Evolutionary conservation across 192 early-diverging fungal genomes (phyloP).

Genomic region (Dispira parvispora): DNA sequence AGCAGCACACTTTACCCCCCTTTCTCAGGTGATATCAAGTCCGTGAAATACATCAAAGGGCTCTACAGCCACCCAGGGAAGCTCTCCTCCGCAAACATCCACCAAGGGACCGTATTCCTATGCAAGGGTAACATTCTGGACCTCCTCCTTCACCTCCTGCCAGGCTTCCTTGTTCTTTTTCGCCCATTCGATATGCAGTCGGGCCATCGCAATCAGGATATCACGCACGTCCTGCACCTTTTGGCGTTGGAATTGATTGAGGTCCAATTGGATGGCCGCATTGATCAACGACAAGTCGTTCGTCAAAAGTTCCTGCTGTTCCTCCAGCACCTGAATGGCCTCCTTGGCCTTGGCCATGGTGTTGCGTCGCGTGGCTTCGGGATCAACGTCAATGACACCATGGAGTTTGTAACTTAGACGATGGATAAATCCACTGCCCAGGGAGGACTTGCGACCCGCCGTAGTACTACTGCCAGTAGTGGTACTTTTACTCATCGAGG

Average conservation of each 20-base stretch:
- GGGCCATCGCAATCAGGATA: constrained; percentile 58
- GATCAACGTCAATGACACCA: constrained; percentile 92
- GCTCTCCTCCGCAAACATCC: too few species aligned
- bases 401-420: constrained; percentile 49
- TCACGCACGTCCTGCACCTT: constrained; percentile 77
- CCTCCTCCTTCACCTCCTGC: constrained; percentile 5
- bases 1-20: too few species aligned
- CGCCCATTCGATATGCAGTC: constrained; percentile 50
- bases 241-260: constrained; percentile 88
- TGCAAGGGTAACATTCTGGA: not conserved
- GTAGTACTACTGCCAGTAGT: constrained; percentile 3
- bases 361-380: constrained; percentile 70
- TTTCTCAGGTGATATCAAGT: too few species aligned
- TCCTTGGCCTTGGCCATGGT: constrained; percentile 79
- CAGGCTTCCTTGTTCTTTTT: constrained; percentile 28
- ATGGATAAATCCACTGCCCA: constrained; percentile 30
- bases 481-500: not conserved
- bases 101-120: not conserved
- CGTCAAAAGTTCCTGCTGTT: constrained; percentile 51
- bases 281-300: constrained; percentile 63
- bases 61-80: too few species aligned
- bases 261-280: constrained; percentile 64
- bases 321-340: constrained; percentile 58
- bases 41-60: too few species aligned
- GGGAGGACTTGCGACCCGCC: constrained; percentile 8